phyloP scores from a whole-genome alignment of 306 rosid species.

The Vigna nakashimae region DNA sequence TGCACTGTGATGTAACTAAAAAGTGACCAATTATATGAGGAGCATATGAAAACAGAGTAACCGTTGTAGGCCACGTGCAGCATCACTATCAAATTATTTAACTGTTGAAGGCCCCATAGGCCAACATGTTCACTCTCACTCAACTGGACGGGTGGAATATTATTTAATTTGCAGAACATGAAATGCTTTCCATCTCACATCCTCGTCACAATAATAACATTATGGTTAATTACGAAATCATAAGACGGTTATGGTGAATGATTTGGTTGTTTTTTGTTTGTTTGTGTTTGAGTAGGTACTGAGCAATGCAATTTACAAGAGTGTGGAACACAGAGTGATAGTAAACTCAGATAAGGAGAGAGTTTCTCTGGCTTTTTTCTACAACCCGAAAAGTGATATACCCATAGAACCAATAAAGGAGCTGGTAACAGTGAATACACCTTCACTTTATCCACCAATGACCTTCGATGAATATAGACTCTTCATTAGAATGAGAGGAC shows the following conservation, averaged over 20 bases:
- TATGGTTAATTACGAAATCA: too few relatives aligned
- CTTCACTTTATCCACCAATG: constrained; percentile 71
- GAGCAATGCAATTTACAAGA: constrained; percentile 83
- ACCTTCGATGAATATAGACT: constrained; percentile 88
- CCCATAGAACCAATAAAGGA: constrained; percentile 74
- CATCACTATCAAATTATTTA: background rate
- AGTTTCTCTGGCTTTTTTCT: constrained; percentile 87
- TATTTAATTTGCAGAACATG: too few relatives aligned
- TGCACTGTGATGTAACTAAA: background rate
- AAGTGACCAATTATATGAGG: too few relatives aligned
- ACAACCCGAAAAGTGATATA: constrained; percentile 88
- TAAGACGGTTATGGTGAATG: too few relatives aligned
- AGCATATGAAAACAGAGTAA: too few relatives aligned
- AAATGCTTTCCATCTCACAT: too few relatives aligned
- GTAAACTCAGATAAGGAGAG: constrained; percentile 81
- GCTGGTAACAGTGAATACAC: constrained; percentile 58
- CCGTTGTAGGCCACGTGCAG: background rate
- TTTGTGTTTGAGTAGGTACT: constrained; percentile 58
- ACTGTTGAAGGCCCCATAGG: background rate
- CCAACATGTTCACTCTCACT: background rate
- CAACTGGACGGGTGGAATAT: too few relatives aligned
- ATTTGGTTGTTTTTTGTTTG: background rate
- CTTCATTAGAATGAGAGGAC: constrained; percentile 86
- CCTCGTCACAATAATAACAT: too few relatives aligned
- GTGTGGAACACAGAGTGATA: constrained; percentile 92